Evolutionary conservation across 768 basidiomycete genomes (phyloP).

Genomic region (Mycena pura): DNA sequence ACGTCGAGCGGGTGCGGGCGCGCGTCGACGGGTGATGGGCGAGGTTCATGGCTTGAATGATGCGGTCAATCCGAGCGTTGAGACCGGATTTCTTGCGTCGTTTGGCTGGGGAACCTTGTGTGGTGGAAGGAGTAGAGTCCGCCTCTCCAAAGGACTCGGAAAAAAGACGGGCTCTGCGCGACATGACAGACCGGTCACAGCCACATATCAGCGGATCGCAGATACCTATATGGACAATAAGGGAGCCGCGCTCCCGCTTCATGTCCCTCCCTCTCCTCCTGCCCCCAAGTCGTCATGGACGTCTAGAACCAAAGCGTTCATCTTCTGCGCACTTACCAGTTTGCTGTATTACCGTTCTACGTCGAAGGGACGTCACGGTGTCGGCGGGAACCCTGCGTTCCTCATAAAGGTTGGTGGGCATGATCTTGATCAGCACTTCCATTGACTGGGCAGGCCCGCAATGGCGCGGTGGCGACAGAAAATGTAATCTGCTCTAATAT

Average conservation of each 20-base stretch:
- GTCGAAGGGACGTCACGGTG: neutral
- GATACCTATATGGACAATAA: no score
- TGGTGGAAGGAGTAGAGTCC: neutral
- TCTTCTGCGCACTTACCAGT: slow-evolving; percentile 9
- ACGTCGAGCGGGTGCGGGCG: slow-evolving; percentile 44
- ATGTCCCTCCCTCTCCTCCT: neutral
- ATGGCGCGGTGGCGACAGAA: slow-evolving; percentile 91
- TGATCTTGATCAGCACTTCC: no score
- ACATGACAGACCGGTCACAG: neutral
- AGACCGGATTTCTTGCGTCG: slow-evolving; percentile 55
- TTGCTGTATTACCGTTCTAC: neutral
- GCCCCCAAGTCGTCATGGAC: neutral
- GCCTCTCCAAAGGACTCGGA: slow-evolving; percentile 23
- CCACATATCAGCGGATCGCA: no score
- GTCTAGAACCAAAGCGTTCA: neutral
- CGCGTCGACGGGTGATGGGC: slow-evolving; percentile 39
- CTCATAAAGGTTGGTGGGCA: slow-evolving; percentile 42
- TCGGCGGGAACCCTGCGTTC: slow-evolving; percentile 50
- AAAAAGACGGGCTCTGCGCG: slow-evolving; percentile 25
- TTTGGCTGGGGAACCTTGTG: slow-evolving; percentile 37
- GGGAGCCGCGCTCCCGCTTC: neutral
- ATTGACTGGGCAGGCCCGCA: slow-evolving; percentile 64
- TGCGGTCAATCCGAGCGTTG: slow-evolving; percentile 69
- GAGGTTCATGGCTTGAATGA: slow-evolving; percentile 67
- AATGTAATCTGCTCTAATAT: slow-evolving; percentile 86